A percentile compares a stretch with the other conserved stretches of the same genome.
Evolutionary conservation across 1,284 basidiomycete species (phyloP).

Genomic region (Trametes pubescens): DNA sequence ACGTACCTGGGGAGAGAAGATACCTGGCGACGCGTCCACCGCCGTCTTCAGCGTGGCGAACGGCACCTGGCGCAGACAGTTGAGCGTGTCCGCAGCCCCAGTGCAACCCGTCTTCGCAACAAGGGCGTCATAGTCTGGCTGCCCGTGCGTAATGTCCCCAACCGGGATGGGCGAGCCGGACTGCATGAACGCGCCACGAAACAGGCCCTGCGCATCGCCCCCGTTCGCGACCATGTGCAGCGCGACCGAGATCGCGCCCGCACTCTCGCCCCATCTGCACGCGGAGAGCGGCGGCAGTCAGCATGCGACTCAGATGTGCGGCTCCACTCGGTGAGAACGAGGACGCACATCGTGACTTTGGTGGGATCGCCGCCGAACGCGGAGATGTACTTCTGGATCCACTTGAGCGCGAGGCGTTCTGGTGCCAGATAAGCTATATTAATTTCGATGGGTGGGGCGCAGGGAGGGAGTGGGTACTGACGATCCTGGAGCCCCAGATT

Average conservation of each 20-base stretch:
- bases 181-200: conserved; percentile 46
- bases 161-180: conserved; percentile 45
- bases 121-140: conserved; percentile 44
- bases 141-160: conserved; percentile 42
- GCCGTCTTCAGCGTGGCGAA: conserved; percentile 42
- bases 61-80: conserved; percentile 49
- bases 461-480: conserved; percentile 41
- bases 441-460: conserved; percentile 6
- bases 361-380: conserved; percentile 17
- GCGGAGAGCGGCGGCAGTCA: background rate
- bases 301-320: background rate
- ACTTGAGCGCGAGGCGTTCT: conserved; percentile 14
- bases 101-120: conserved; percentile 43
- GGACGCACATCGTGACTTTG: conserved; percentile 33
- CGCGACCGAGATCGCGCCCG: conserved; percentile 47
- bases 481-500: conserved; percentile 65
- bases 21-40: conserved; percentile 39
- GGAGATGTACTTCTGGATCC: conserved; percentile 19
- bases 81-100: conserved; percentile 44
- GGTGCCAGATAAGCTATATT: conserved; percentile 7
- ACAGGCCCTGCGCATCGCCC: conserved; percentile 44
- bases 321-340: conserved; percentile 19
- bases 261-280: conserved; percentile 50
- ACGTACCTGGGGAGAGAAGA: conserved; percentile 40
- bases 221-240: conserved; percentile 44